phyloP scores from a whole-genome alignment of 140 eudicot species.

The Flaveria floridana region DNA sequence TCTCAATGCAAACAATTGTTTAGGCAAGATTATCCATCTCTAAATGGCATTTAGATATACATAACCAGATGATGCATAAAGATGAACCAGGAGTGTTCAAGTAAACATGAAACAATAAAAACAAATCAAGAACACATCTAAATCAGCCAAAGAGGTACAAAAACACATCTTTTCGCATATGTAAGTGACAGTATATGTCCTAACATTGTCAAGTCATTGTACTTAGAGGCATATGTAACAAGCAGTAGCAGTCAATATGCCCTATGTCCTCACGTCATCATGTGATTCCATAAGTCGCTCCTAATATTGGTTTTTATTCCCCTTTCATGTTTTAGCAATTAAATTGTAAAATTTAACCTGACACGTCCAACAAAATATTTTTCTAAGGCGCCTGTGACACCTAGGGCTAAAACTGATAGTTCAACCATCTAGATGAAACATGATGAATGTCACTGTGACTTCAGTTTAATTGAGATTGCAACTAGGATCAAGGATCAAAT shows the following conservation, averaged over 20 bases:
- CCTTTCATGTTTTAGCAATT: conserved; percentile 18
- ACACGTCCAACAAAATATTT: not conserved
- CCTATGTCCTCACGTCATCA: conserved; percentile 7
- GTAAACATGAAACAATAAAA: not conserved
- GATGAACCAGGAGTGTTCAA: conserved; percentile 2
- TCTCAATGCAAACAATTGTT: conserved; percentile 18
- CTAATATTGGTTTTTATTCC: not conserved
- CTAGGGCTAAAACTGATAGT: conserved; percentile 1
- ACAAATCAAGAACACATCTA: conserved; percentile 22
- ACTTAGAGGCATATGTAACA: conserved; percentile 8
- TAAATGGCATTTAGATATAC: not conserved
- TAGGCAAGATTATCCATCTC: conserved; percentile 15
- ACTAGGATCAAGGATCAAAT: not conserved
- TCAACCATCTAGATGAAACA: conserved; percentile 14
- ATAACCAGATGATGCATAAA: not conserved
- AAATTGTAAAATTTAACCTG: not conserved
- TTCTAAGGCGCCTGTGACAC: not conserved
- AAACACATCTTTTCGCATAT: not conserved
- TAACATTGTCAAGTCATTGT: not conserved
- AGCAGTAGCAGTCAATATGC: not conserved
- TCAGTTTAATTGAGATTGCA: conserved; percentile 1
- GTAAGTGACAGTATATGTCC: not conserved
- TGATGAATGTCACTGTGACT: conserved; percentile 10
- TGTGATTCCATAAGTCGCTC: conserved; percentile 5
- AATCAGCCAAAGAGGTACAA: not conserved